Evolutionary conservation across 495 filamentous ascomycete genomes (phyloP), one percentile per base, ranked within the genome.

Genomic region (Neurospora africana): DNA sequence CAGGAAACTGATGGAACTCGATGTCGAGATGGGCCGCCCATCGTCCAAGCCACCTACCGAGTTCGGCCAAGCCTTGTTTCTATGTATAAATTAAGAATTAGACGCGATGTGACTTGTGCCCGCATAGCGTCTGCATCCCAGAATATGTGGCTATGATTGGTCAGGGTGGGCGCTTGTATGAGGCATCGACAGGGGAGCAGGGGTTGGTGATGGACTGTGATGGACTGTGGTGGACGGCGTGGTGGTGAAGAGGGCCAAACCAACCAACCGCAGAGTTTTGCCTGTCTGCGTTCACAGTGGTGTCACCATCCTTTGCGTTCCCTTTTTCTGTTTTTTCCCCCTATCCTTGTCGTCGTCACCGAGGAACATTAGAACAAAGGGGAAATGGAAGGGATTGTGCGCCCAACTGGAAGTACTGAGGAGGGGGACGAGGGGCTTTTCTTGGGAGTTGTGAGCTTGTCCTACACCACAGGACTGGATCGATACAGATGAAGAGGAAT

Each of bases 101-200:
- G 79, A 76, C 79, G 80, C 80, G 79, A 75, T 79, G 79, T 79
- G 79, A 81, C 73, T 75, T 68, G 70, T 68, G 68, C 19, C 67
- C 73, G 76, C 76, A 77, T 73, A 61, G 74, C 73, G 74, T 73
- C 58, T 73, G 68, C 65, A 72, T 58, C 30, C 68, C 27, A 11
- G 27, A 37, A 13, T 40, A 35, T 40, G 21, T 69, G 41, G 70
- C 72, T 36, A 5, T 36, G 6, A 78, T 78, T 79, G 75, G 77
- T 11, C 65, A 33, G 23, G 35, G 30, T 69, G 73, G 76, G 80
- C 80, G 80, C 80, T 77, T 79, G 78, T 77, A 78, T 7, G 9
- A 36, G 70, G 39, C 75, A 74, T 30, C 68, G 10, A 44, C 70
- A 11, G 15, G 2, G 71, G 36, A 53, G 44, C 44, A 23, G 21